Percentiles rank a stretch among this genome's conserved stretches.
phyloP scores from a whole-genome alignment of 1,284 basidiomycete genomes.

The Fistulinella cinereoalba region DNA sequence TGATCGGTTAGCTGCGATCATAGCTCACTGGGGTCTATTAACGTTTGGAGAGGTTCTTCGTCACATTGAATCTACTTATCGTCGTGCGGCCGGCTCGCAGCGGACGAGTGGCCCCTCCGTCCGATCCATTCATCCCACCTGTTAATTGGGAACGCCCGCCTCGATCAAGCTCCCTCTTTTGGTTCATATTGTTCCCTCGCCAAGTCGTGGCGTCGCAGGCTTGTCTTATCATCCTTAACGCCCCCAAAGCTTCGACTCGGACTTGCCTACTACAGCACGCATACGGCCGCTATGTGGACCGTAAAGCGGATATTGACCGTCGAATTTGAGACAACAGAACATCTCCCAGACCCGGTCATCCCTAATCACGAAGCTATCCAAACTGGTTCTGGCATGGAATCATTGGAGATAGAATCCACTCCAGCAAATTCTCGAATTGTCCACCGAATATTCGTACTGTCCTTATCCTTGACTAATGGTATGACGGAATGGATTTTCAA shows the following conservation, averaged over 20 bases:
- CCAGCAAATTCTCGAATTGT: not conserved
- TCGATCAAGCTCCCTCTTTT: constrained; percentile 8
- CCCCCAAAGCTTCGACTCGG: constrained; percentile 2
- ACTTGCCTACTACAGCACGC: constrained; percentile 6
- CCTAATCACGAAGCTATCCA: constrained; percentile 5
- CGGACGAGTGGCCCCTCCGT: constrained; percentile 7
- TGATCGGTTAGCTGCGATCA: not conserved
- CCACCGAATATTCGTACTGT: not conserved
- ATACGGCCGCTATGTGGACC: constrained; percentile 10
- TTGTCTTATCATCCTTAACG: constrained; percentile 1
- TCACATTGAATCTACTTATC: constrained; percentile 4
- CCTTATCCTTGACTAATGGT: not conserved
- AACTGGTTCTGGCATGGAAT: constrained; percentile 3
- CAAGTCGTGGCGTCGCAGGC: constrained; percentile 5
- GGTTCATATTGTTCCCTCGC: constrained; percentile 8
- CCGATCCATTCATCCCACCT: constrained; percentile 10
- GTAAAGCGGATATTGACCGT: constrained; percentile 22
- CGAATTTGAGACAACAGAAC: constrained; percentile 1
- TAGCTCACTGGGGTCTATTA: too few species aligned
- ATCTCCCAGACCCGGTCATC: not conserved
- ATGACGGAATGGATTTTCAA: constrained; percentile 1
- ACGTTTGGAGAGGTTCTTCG: too few species aligned
- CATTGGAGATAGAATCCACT: constrained; percentile 8
- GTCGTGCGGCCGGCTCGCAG: not conserved
- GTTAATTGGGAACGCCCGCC: constrained; percentile 8